Percentiles rank a stretch among this genome's conserved stretches.
These are phyloP conservation scores for Schizophyllum amplum DNA, from an alignment of 1,284 basidiomycete genomes.

Conservation along the genomic window DNA sequence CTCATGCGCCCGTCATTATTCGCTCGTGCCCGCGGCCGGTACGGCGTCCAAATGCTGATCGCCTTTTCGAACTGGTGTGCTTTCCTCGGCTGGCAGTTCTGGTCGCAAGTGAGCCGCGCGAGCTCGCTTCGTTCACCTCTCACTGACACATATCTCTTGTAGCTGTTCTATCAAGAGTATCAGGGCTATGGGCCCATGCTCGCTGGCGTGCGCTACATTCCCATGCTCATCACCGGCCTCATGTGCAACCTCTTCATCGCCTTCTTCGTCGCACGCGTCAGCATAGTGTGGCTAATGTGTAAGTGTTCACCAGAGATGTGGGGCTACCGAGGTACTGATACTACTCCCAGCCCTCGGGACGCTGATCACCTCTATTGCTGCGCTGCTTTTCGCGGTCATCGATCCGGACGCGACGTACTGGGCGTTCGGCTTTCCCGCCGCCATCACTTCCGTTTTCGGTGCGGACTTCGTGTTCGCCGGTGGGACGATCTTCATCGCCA, in stretches of 20 bases:
- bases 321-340: neutral
- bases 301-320: constrained; percentile 12
- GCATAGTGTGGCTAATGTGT: constrained; percentile 51
- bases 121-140: no score
- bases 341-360: constrained; percentile 41
- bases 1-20: constrained; percentile 70
- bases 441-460: constrained; percentile 64
- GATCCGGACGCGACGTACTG: constrained; percentile 57
- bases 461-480: constrained; percentile 74
- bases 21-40: constrained; percentile 54
- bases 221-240: constrained; percentile 68
- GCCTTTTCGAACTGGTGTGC: constrained; percentile 65
- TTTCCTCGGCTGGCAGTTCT: constrained; percentile 51
- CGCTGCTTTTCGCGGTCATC: constrained; percentile 68
- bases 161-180: constrained; percentile 67
- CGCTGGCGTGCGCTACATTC: constrained; percentile 72
- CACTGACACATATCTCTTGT: neutral
- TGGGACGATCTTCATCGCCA: constrained; percentile 73
- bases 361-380: constrained; percentile 50
- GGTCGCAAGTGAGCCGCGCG: constrained; percentile 36
- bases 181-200: constrained; percentile 42
- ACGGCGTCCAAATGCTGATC: constrained; percentile 59
- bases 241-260: constrained; percentile 64
- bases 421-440: constrained; percentile 76
- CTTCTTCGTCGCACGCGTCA: constrained; percentile 46